phyloP scores from a whole-genome alignment of 129 eudicot species.

The Logfia minima region DNA sequence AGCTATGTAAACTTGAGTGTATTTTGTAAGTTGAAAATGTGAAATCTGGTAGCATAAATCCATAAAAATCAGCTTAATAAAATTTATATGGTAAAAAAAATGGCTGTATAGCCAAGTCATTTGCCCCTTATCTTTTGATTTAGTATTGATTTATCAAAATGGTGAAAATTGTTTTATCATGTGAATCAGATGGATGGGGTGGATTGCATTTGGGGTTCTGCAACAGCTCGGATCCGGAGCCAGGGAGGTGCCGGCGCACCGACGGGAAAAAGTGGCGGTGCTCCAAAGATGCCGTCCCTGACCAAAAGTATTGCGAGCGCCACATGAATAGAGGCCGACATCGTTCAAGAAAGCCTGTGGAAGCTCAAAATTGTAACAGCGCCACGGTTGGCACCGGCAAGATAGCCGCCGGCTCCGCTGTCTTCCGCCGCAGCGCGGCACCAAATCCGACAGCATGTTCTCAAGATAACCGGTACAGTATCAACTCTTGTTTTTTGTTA shows the following conservation, averaged over 20 bases:
- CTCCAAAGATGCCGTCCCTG: slow-evolving; percentile 66
- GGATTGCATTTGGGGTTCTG: slow-evolving; percentile 64
- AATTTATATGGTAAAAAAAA: too few relatives aligned
- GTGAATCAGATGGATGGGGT: slow-evolving; percentile 67
- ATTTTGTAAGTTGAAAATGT: not conserved
- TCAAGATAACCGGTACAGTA: slow-evolving; percentile 10
- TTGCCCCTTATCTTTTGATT: too few relatives aligned
- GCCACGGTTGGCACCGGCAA: slow-evolving; percentile 16
- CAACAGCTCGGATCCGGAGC: slow-evolving; percentile 67
- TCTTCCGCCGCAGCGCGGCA: slow-evolving; percentile 9
- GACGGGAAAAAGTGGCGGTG: slow-evolving; percentile 96
- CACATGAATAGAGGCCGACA: slow-evolving; percentile 88
- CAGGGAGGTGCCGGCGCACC: slow-evolving; percentile 84
- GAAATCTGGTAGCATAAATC: not conserved
- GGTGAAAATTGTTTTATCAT: not conserved
- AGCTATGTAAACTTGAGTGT: not conserved
- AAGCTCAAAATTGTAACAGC: slow-evolving; percentile 50
- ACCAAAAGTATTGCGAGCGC: slow-evolving; percentile 80
- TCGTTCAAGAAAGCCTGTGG: slow-evolving; percentile 99
- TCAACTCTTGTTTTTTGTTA: not conserved
- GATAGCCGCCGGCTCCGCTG: slow-evolving; percentile 7
- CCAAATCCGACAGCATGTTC: slow-evolving; percentile 26
- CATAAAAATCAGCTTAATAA: not conserved
- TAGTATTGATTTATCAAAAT: not conserved
- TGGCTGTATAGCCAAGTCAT: too few relatives aligned